These are phyloP conservation scores for Wickerhamiella spandovensis DNA, from an alignment of 805 yeast genomes.

Conservation along the genomic window DNA sequence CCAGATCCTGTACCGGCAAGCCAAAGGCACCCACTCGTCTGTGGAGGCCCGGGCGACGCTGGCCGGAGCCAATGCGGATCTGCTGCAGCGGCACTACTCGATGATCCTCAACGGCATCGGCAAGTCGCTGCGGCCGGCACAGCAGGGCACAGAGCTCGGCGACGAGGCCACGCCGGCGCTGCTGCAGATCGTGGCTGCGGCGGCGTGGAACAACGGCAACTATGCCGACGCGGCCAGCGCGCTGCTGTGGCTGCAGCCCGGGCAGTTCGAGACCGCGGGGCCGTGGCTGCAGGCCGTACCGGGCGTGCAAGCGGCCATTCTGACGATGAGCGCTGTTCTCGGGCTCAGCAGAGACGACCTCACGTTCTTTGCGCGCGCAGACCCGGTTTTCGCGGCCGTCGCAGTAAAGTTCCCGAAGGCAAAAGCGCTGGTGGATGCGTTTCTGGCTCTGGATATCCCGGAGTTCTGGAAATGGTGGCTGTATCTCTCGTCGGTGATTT, in stretches of 20 bases:
- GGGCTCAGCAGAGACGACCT: constrained; percentile 5
- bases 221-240: constrained; percentile 6
- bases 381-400: background rate
- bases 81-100: constrained; percentile 9
- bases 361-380: constrained; percentile 2
- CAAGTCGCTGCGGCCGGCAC: background rate
- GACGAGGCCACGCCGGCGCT: background rate
- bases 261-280: background rate
- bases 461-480: constrained; percentile 1
- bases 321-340: constrained; percentile 7
- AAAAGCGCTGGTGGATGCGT: background rate
- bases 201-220: constrained; percentile 7
- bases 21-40: background rate
- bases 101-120: background rate
- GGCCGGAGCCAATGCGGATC: background rate
- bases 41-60: background rate
- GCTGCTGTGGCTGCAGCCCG: constrained; percentile 3
- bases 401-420: background rate
- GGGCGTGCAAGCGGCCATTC: constrained; percentile 3
- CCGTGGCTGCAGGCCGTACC: background rate
- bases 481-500: background rate
- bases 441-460: constrained; percentile 1
- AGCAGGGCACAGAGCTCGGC: no score
- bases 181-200: constrained; percentile 7
- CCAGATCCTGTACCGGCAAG: background rate